Conservation (phyloP, 225 moss, liverwort and hornwort genomes). For the Physcomitrellopsis africana region DNA sequence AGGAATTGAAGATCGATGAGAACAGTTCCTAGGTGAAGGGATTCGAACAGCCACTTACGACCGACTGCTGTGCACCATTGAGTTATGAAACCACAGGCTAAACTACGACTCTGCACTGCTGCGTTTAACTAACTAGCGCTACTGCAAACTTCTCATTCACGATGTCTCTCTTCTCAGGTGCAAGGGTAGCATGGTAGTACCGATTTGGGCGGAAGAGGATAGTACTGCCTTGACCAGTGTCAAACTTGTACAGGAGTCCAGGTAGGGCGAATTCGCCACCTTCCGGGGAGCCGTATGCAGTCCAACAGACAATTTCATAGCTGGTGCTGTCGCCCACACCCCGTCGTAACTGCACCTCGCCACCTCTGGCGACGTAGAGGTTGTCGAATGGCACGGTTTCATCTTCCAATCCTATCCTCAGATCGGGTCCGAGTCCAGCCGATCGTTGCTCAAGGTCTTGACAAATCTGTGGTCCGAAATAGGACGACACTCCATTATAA, state of each 20-base stretch:
- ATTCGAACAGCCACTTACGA: background rate
- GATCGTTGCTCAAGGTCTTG: conserved; percentile 31
- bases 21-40: too few relatives aligned
- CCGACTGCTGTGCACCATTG: background rate
- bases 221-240: conserved; percentile 49
- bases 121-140: conserved; percentile 42
- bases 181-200: conserved; percentile 50
- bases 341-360: conserved; percentile 31
- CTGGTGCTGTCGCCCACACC: background rate
- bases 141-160: conserved; percentile 59
- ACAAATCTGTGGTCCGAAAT: conserved; percentile 39
- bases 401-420: conserved; percentile 45
- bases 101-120: background rate
- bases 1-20: too few relatives aligned
- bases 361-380: conserved; percentile 42
- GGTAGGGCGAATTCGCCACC: conserved; percentile 56
- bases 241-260: conserved; percentile 43
- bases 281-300: conserved; percentile 33
- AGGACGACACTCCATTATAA: conserved; percentile 38
- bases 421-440: background rate
- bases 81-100: conserved; percentile 28
- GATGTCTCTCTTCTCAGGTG: conserved; percentile 42
- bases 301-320: conserved; percentile 57
- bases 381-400: conserved; percentile 51
- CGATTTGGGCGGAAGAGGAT: conserved; percentile 46